Evolutionary conservation across 75 land plant genomes (phyloP).

Genomic region (Pinus tabuliformis): DNA sequence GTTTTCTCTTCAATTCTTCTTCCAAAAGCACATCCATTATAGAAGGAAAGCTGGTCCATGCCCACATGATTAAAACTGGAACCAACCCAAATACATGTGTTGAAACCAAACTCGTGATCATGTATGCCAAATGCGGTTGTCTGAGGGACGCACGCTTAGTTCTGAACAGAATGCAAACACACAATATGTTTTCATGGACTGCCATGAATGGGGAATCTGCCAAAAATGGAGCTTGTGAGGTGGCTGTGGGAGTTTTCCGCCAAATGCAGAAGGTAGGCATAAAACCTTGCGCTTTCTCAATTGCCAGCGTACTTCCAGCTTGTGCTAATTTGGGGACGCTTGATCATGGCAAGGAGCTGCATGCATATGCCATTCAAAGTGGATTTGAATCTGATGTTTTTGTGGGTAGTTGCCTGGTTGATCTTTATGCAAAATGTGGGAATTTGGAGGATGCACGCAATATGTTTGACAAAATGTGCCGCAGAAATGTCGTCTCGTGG

Average conservation of each 20-base stretch:
- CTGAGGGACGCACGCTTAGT: not conserved
- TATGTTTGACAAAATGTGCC: conserved; percentile 32
- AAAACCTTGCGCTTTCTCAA: not conserved
- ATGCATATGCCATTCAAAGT: conserved; percentile 36
- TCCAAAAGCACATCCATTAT: not conserved
- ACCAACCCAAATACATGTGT: not conserved
- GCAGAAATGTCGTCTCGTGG: conserved; percentile 49
- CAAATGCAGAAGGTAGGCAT: conserved; percentile 22
- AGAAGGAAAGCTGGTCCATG: not conserved
- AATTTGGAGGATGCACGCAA: conserved; percentile 34
- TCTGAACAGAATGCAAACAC: not conserved
- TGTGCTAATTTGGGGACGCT: conserved; percentile 11
- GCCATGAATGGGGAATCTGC: not conserved
- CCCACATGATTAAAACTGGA: not conserved
- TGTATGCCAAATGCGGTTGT: conserved; percentile 20
- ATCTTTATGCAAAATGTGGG: conserved; percentile 70
- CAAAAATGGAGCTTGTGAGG: not conserved
- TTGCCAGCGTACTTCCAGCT: conserved; percentile 9
- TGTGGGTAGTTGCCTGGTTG: conserved; percentile 45
- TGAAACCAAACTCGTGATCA: conserved; percentile 13
- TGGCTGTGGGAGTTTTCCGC: conserved; percentile 17
- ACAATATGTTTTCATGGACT: not conserved
- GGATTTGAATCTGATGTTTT: conserved; percentile 30
- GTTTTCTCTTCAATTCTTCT: too few species aligned
- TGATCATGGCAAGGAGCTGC: conserved; percentile 4